Percentiles rank a stretch among this genome's conserved stretches.
Conservation (phyloP, 2,329 filamentous ascomycete species). For the Herpotrichia juniperi region DNA sequence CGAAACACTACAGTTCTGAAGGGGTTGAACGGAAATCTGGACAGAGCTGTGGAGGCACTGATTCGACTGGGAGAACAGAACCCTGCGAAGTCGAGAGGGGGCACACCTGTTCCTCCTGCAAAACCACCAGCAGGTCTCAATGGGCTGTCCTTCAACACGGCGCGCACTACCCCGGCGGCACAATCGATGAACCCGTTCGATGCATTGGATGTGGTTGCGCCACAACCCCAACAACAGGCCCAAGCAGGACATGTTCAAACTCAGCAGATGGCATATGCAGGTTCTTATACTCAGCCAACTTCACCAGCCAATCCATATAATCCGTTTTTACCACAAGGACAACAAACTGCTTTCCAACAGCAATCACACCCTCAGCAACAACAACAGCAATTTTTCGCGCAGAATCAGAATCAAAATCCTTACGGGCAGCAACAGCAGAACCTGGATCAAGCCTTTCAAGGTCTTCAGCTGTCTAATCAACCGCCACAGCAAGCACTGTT, state of each 20-base stretch:
- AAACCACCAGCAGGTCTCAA: slow-evolving; percentile 52
- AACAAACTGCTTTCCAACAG: slow-evolving; percentile 35
- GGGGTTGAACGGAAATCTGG: slow-evolving; percentile 81
- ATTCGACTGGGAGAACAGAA: slow-evolving; percentile 75
- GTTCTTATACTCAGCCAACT: slow-evolving; percentile 24
- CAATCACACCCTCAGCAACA: slow-evolving; percentile 15
- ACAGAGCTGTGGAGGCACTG: slow-evolving; percentile 83
- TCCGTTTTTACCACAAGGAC: slow-evolving; percentile 65
- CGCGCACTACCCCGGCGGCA: slow-evolving; percentile 31
- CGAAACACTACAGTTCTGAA: slow-evolving; percentile 83
- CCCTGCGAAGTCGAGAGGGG: slow-evolving; percentile 49
- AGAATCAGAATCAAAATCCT: slow-evolving; percentile 14
- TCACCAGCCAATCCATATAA: slow-evolving; percentile 63
- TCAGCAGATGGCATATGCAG: slow-evolving; percentile 34
- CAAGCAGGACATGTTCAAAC: slow-evolving; percentile 35
- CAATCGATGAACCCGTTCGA: slow-evolving; percentile 53
- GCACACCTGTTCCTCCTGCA: slow-evolving; percentile 53
- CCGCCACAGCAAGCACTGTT: slow-evolving; percentile 64
- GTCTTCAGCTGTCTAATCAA: slow-evolving; percentile 66
- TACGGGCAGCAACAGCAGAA: slow-evolving; percentile 36
- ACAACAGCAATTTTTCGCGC: slow-evolving; percentile 19
- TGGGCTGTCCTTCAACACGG: slow-evolving; percentile 52
- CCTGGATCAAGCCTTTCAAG: slow-evolving; percentile 75
- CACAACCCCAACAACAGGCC: slow-evolving; percentile 34
- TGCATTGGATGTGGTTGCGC: slow-evolving; percentile 43